Base-by-base conservation (phyloP, 768 basidiomycete genomes). In the Galerina marginata region DNA sequence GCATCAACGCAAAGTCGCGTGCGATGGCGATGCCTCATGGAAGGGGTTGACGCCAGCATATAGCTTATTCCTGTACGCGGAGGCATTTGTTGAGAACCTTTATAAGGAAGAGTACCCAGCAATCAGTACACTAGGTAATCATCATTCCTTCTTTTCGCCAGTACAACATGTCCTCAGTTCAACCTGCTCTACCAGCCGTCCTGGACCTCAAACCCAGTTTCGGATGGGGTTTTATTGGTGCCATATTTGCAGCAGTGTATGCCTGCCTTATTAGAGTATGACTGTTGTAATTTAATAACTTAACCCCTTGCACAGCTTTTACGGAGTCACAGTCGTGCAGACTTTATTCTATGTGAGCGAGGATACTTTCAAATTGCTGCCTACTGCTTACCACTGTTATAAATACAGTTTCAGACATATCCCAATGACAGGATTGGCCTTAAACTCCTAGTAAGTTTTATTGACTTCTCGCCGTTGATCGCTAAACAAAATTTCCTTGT, bases 331-430 rank as follows among this genome's bases (percentile, higher is more conserved):
- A 12, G 42, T 43, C 15, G 42, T 12, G 9, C 42, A 43, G 12
- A 16, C 42, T 16, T 43, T 43, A 43, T 43, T 43, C 12, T 43
- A 43, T 43, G 42, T 43, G 42, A 43, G 42, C 20, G 1, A 16
- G 4, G 6, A 11, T 11, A 3, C 4, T 43, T 2, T 16, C 11
- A 4, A 1, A 1, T 43, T 14, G 6, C 37, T 52, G 16, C 7
- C 2, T 52, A 16, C 29, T 51, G 26, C 15, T 15, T 51, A 36
- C 33, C n/a, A 36, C 14, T 26, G 29, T 0, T 6, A 9, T 43
- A 43, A 36, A 12, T 51, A 36, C 33, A 51, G 49, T 51, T 29
- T 33, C 49, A 51, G 29, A 51, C 49, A 9, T 51, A 51, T n/a
- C 49, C 49, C 2, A 51, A 36, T 29, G 49, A 51, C 14, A 6